A percentile compares a stretch with the other conserved stretches of the same genome.
phyloP scores from a whole-genome alignment of 768 basidiomycete species.

The Lactarius hatsudake region DNA sequence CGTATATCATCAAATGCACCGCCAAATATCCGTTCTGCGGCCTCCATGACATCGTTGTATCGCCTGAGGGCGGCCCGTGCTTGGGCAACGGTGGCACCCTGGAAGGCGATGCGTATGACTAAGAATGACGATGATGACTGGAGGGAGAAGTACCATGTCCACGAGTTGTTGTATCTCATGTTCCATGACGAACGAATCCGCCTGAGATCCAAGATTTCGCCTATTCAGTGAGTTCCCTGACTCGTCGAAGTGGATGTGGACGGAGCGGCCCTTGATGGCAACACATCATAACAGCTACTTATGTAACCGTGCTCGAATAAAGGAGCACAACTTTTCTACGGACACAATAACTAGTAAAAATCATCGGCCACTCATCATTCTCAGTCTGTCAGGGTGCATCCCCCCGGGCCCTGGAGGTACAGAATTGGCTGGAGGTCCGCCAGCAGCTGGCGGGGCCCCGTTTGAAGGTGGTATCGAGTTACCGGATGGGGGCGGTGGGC shows the following conservation, averaged over 20 bases:
- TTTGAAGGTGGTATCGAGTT: slow-evolving; percentile 11
- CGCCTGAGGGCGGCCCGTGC: slow-evolving; percentile 79
- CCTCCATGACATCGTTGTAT: slow-evolving; percentile 88
- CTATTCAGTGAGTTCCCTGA: slow-evolving; percentile 10
- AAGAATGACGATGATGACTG: background rate
- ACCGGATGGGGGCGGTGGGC: slow-evolving; percentile 29
- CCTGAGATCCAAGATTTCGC: slow-evolving; percentile 6
- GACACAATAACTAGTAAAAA: background rate
- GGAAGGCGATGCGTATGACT: slow-evolving; percentile 5
- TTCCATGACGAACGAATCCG: slow-evolving; percentile 32
- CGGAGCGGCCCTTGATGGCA: background rate
- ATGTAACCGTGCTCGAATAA: slow-evolving; percentile 11
- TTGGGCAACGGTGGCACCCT: slow-evolving; percentile 83
- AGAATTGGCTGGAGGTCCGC: slow-evolving; percentile 28
- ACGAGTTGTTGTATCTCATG: slow-evolving; percentile 37
- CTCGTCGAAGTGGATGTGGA: slow-evolving; percentile 4
- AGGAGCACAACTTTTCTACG: background rate
- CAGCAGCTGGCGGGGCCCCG: slow-evolving; percentile 8
- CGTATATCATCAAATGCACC: slow-evolving; percentile 79
- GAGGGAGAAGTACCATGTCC: slow-evolving; percentile 34
- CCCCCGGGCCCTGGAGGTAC: slow-evolving; percentile 48
- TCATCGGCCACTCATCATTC: slow-evolving; percentile 58
- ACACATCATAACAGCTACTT: slow-evolving; percentile 2
- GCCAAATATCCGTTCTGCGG: slow-evolving; percentile 81
- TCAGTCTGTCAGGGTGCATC: slow-evolving; percentile 82